Conservation (phyloP, 2,329 filamentous ascomycete species). For the Arthroderma sp. region DNA sequence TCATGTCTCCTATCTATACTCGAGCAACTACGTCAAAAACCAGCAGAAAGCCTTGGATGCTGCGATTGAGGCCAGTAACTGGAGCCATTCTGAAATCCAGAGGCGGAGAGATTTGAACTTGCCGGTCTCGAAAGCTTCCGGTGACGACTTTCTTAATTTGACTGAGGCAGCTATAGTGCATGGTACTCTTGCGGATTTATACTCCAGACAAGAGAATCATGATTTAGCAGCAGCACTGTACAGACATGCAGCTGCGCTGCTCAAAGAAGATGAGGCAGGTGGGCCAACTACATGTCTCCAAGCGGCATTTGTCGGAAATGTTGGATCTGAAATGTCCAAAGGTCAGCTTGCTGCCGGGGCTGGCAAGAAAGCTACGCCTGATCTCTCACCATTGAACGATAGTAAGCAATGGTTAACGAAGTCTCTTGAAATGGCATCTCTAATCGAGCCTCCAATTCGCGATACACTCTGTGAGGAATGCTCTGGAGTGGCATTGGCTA, state of each 20-base stretch:
- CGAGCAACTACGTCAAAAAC: constrained; percentile 61
- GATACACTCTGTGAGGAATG: constrained; percentile 71
- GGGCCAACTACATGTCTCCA: constrained; percentile 54
- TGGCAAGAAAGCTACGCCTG: constrained; percentile 7
- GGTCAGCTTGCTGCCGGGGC: constrained; percentile 21
- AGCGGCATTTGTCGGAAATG: constrained; percentile 55
- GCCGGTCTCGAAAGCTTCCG: constrained; percentile 44
- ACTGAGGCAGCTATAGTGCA: constrained; percentile 24
- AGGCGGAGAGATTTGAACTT: constrained; percentile 54
- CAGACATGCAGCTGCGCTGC: constrained; percentile 66
- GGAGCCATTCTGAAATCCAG: constrained; percentile 59
- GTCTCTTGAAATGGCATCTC: constrained; percentile 53
- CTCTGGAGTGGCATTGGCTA: constrained; percentile 73
- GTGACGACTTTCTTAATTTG: constrained; percentile 25
- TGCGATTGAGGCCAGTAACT: constrained; percentile 70
- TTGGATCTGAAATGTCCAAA: constrained; percentile 34
- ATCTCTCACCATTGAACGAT: constrained; percentile 22
- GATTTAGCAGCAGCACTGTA: constrained; percentile 77
- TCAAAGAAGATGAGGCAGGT: constrained; percentile 31
- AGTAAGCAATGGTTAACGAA: constrained; percentile 62
- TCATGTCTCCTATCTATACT: constrained; percentile 75
- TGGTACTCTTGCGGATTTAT: constrained; percentile 59
- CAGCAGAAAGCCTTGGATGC: constrained; percentile 60
- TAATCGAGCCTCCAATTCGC: constrained; percentile 52
- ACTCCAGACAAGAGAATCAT: constrained; percentile 59